phyloP scores from a whole-genome alignment of 2,329 filamentous ascomycete species.

The Monilinia laxa region DNA sequence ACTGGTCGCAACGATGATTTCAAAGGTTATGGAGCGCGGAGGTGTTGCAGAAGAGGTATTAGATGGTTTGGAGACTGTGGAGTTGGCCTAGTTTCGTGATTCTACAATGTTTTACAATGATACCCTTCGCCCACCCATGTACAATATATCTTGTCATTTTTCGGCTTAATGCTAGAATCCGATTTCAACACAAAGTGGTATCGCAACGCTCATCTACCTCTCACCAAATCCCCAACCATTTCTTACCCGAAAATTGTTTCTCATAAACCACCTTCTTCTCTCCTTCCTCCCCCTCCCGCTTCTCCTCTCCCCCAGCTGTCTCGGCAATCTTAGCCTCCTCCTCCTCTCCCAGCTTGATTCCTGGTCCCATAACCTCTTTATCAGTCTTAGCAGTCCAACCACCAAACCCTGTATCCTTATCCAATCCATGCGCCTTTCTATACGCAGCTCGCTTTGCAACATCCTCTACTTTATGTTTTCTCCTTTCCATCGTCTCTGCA shows the following conservation, averaged over 20 bases:
- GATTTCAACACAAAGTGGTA: background rate
- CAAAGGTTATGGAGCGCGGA: slow-evolving; percentile 71
- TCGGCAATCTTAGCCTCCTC: slow-evolving; percentile 13
- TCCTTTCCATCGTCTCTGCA: slow-evolving; percentile 66
- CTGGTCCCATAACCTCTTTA: slow-evolving; percentile 39
- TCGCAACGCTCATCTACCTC: background rate
- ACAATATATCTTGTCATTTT: slow-evolving; percentile 4
- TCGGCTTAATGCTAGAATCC: background rate
- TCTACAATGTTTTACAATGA: slow-evolving; percentile 25
- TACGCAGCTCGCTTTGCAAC: slow-evolving; percentile 83
- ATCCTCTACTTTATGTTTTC: slow-evolving; percentile 75
- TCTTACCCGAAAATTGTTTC: slow-evolving; percentile 62
- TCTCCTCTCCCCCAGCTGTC: slow-evolving; percentile 11
- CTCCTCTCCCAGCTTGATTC: slow-evolving; percentile 34
- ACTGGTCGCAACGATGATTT: slow-evolving; percentile 71
- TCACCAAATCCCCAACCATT: slow-evolving; percentile 82
- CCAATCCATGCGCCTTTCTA: slow-evolving; percentile 80
- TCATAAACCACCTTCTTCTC: slow-evolving; percentile 41
- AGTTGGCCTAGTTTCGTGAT: slow-evolving; percentile 52
- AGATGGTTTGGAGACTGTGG: slow-evolving; percentile 74
- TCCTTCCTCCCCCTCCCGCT: slow-evolving; percentile 34
- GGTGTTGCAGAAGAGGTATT: slow-evolving; percentile 86
- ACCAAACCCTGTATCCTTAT: slow-evolving; percentile 58
- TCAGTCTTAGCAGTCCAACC: slow-evolving; percentile 47
- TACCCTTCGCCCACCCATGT: slow-evolving; percentile 20